These are phyloP conservation scores for Grosmannia penicillata DNA, from an alignment of 2,329 filamentous ascomycete species.

Conservation along the genomic window DNA sequence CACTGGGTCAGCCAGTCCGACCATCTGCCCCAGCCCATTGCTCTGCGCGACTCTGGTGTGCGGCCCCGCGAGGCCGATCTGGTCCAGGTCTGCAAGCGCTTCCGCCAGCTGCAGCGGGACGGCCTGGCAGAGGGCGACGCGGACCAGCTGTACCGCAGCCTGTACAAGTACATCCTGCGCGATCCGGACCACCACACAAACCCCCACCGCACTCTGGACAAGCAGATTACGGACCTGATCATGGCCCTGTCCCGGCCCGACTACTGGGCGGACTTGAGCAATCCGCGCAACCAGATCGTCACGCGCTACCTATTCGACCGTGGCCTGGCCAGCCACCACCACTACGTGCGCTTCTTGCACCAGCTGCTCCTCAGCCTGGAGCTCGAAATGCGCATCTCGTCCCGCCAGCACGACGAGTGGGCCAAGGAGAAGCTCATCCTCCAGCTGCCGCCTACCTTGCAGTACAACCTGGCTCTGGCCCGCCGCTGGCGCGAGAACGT, in stretches of 20 bases:
- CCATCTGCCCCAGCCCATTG: conserved; percentile 36
- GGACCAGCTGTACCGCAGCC: conserved; percentile 42
- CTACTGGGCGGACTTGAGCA: conserved; percentile 58
- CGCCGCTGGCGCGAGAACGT: conserved; percentile 59
- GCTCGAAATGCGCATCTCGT: conserved; percentile 55
- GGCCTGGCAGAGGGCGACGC: conserved; percentile 43
- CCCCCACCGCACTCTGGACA: conserved; percentile 50
- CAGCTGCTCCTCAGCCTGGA: conserved; percentile 63
- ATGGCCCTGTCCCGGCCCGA: conserved; percentile 51
- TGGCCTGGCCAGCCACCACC: conserved; percentile 35
- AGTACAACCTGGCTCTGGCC: conserved; percentile 60
- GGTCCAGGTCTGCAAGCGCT: conserved; percentile 39
- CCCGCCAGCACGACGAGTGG: conserved; percentile 42
- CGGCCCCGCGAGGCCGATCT: conserved; percentile 47
- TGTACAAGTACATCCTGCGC: conserved; percentile 54
- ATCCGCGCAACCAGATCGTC: conserved; percentile 55
- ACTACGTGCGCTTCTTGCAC: conserved; percentile 57
- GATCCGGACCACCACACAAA: conserved; percentile 48
- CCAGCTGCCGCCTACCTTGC: conserved; percentile 54
- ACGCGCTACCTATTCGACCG: conserved; percentile 58
- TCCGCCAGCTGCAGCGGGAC: conserved; percentile 37
- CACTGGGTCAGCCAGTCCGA: conserved; percentile 50
- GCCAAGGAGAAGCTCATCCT: conserved; percentile 49
- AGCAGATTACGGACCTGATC: conserved; percentile 59
- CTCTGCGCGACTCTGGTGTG: conserved; percentile 42